phyloP scores from a whole-genome alignment of 495 filamentous ascomycete species.

The Immersiella caudata region DNA sequence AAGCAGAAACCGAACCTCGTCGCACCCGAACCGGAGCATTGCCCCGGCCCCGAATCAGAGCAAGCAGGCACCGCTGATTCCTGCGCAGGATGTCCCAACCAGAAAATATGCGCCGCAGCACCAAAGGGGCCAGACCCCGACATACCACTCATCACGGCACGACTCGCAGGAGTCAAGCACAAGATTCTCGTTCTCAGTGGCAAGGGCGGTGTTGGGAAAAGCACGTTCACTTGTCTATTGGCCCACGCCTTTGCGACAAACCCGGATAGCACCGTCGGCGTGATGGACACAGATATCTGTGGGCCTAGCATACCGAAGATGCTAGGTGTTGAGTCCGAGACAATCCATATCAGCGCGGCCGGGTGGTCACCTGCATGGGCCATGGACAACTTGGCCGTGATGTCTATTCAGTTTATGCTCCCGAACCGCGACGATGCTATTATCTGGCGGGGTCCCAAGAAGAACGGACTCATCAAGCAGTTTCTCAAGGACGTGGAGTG shows the following conservation, averaged over 20 bases:
- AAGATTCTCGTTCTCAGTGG: constrained; percentile 91
- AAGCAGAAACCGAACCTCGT: constrained; percentile 77
- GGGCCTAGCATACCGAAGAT: constrained; percentile 95
- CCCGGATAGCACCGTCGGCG: constrained; percentile 72
- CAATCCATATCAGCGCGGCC: constrained; percentile 76
- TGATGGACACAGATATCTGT: constrained; percentile 97
- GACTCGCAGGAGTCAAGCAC: constrained; percentile 78
- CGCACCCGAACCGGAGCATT: constrained; percentile 95
- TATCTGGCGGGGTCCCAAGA: constrained; percentile 97
- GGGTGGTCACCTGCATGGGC: constrained; percentile 97
- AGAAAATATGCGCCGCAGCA: constrained; percentile 88
- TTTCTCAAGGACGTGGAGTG: constrained; percentile 97
- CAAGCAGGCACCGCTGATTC: constrained; percentile 83
- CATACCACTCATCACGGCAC: constrained; percentile 80
- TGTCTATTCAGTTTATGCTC: constrained; percentile 98
- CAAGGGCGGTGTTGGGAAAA: constrained; percentile 97
- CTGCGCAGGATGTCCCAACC: constrained; percentile 93
- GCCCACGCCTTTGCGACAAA: constrained; percentile 84
- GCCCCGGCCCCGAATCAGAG: constrained; percentile 89
- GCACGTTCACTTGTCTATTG: constrained; percentile 84
- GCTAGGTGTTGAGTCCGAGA: constrained; percentile 93
- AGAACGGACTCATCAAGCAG: constrained; percentile 97
- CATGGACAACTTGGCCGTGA: constrained; percentile 84
- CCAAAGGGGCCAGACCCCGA: constrained; percentile 97
- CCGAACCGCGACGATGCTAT: constrained; percentile 89